phyloP scores from a whole-genome alignment of 345 rosid species.

The Camelina laxa region DNA sequence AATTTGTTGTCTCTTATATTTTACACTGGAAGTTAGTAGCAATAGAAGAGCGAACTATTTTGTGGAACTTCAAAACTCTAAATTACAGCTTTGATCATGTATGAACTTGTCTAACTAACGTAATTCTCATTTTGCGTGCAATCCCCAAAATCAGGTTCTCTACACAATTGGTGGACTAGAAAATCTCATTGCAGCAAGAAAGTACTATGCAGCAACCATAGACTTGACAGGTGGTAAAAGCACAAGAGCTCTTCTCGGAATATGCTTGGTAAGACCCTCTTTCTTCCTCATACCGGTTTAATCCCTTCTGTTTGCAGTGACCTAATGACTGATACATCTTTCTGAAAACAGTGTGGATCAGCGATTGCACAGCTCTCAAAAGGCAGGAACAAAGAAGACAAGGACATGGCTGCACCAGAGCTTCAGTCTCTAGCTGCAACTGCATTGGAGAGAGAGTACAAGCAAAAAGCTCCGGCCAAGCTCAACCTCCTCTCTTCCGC shows the following conservation, averaged over 20 bases:
- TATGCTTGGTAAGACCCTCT: conserved; percentile 77
- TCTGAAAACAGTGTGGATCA: conserved; percentile 67
- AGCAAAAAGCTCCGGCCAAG: conserved; percentile 73
- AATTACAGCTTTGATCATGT: conserved; percentile 3
- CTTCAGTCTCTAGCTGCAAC: conserved; percentile 68
- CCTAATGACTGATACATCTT: conserved; percentile 4
- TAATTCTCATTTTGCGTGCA: neutral
- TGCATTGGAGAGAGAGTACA: conserved; percentile 90
- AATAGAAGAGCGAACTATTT: neutral
- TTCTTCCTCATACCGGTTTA: conserved; percentile 22
- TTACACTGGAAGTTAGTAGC: conserved; percentile 15
- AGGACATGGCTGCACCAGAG: conserved; percentile 63
- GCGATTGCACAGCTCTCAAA: conserved; percentile 78
- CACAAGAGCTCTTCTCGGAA: conserved; percentile 83
- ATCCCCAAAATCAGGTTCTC: conserved; percentile 63
- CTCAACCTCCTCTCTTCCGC: conserved; percentile 67
- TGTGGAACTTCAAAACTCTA: neutral
- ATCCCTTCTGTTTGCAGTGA: conserved; percentile 25
- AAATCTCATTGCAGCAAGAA: conserved; percentile 82
- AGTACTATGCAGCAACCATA: conserved; percentile 84
- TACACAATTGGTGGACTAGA: conserved; percentile 94
- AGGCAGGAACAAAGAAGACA: conserved; percentile 89
- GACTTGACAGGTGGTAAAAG: conserved; percentile 94
- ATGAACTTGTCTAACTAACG: neutral
- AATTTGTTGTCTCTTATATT: neutral